phyloP scores from a whole-genome alignment of 176 grass and related monocot species.

The Bonia amplexicaulis region DNA sequence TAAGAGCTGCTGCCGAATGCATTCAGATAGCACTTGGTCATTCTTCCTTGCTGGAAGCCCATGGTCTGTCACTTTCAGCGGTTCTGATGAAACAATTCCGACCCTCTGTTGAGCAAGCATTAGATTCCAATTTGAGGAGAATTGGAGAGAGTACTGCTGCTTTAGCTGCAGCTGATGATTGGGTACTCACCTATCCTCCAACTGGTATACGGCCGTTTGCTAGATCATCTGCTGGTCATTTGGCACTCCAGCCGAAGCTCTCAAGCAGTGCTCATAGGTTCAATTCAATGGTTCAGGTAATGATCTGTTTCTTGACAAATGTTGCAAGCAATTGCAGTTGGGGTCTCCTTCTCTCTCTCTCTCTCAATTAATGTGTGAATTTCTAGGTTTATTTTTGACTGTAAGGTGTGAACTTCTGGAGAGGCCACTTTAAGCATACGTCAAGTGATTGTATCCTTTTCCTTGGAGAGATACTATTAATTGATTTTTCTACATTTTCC shows the following conservation, averaged over 20 bases:
- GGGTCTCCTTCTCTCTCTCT: background rate
- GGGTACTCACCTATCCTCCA: slow-evolving; percentile 72
- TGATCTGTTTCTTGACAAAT: slow-evolving; percentile 6
- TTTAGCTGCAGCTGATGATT: slow-evolving; percentile 87
- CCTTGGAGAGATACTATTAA: background rate
- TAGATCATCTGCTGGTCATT: slow-evolving; percentile 54
- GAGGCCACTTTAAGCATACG: background rate
- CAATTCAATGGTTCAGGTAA: slow-evolving; percentile 96
- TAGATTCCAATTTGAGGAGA: slow-evolving; percentile 84
- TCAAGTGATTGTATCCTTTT: background rate
- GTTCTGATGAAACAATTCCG: slow-evolving; percentile 79
- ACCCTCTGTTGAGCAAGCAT: slow-evolving; percentile 78
- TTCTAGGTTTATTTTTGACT: background rate
- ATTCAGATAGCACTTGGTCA: slow-evolving; percentile 83
- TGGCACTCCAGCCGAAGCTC: slow-evolving; percentile 68
- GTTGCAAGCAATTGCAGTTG: slow-evolving; percentile 15
- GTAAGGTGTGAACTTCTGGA: background rate
- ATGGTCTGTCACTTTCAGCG: slow-evolving; percentile 72
- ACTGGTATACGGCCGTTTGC: slow-evolving; percentile 43
- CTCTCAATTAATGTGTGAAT: background rate
- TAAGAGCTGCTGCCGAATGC: slow-evolving; percentile 74
- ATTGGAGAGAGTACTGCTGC: slow-evolving; percentile 88
- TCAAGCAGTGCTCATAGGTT: slow-evolving; percentile 88
- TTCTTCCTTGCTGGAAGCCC: slow-evolving; percentile 76
- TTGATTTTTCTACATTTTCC: background rate